Base-by-base conservation (phyloP, 1,284 basidiomycete genomes). In the Puccinia triticina region DNA sequence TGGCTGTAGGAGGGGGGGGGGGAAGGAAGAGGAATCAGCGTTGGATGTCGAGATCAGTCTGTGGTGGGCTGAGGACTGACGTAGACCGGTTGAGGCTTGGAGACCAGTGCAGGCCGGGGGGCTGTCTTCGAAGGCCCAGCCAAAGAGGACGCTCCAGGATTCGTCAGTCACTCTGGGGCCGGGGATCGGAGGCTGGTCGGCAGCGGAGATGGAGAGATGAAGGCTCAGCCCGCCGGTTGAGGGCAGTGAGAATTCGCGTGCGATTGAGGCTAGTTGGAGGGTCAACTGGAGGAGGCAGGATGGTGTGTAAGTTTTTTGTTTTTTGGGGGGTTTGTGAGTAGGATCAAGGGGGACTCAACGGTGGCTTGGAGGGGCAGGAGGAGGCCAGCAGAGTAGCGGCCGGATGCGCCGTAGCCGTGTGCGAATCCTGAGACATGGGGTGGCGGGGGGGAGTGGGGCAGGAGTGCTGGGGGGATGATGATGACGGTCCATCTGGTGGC, bases 241-340 rank as follows among this genome's bases (percentile, higher is more conserved):
- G 1, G 92, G 92, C 85, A 93, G 92, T 85, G 90, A 92, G 87
- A 91, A 93, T 86, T 94, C 93, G 74, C 91, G 90, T 18, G 92
- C 92, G 83, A 94, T 93, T 10, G 92, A 92, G 73, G 89, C 89
- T 48, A 93, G 88, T 87, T 94, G 92, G 34, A 89, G 90, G 85
- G 90, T 91, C 89, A 93, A 90, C 93, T 93, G 73, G 21, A 32
- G 26, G 11, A n/a, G 46, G 46, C 5, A 53, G 72, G n/a, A n/a
- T n/a, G n/a, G n/a, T n/a, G n/a, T n/a, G n/a, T n/a, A n/a, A n/a
- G n/a, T n/a, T n/a, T n/a, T n/a, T n/a, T n/a, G n/a, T n/a, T n/a
- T n/a, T n/a, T n/a, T n/a, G n/a, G 32, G 1, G 14, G n/a, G n/a
- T 0, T 26, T 14, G 48, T 7, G 26, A 32, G 34, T 26, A 46